These are phyloP conservation scores for Furcasterigmium furcatum DNA, from an alignment of 2,329 filamentous ascomycete genomes.

Conservation along the genomic window DNA sequence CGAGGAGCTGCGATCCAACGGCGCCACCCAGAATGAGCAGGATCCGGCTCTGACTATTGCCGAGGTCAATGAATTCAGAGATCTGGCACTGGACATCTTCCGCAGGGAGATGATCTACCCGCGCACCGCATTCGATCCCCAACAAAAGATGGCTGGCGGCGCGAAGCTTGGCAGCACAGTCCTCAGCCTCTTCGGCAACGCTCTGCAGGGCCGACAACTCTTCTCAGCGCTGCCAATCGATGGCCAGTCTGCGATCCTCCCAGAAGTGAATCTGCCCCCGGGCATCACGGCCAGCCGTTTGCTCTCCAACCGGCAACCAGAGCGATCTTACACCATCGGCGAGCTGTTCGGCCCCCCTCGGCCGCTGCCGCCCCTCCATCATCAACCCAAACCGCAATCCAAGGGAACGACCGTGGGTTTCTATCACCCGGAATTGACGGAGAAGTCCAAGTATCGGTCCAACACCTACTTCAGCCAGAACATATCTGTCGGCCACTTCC, in stretches of 20 bases:
- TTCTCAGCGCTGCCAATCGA: conserved; percentile 72
- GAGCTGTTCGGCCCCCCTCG: conserved; percentile 70
- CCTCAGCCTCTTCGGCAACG: conserved; percentile 74
- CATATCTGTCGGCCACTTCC: conserved; percentile 65
- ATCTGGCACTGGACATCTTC: conserved; percentile 59
- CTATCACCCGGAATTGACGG: conserved; percentile 50
- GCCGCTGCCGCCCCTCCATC: conserved; percentile 63
- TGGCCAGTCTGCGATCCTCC: conserved; percentile 38
- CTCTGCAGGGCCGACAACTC: conserved; percentile 70
- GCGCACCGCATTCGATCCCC: conserved; percentile 26
- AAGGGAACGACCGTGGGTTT: conserved; percentile 56
- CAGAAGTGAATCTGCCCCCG: conserved; percentile 67
- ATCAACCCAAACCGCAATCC: conserved; percentile 66
- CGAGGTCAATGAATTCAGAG: conserved; percentile 44
- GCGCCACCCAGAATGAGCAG: not conserved
- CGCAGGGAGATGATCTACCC: conserved; percentile 57
- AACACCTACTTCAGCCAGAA: conserved; percentile 65
- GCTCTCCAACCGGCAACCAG: conserved; percentile 35
- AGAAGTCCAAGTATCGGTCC: conserved; percentile 50
- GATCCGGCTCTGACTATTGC: not conserved
- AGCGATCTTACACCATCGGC: conserved; percentile 63
- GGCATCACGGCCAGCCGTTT: conserved; percentile 70
- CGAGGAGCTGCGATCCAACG: conserved; percentile 37
- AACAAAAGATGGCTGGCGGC: conserved; percentile 35
- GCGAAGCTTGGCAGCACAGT: conserved; percentile 44